Evolutionary conservation across 257 asterid genomes (phyloP).

Genomic region (Nemophila menziesii): DNA sequence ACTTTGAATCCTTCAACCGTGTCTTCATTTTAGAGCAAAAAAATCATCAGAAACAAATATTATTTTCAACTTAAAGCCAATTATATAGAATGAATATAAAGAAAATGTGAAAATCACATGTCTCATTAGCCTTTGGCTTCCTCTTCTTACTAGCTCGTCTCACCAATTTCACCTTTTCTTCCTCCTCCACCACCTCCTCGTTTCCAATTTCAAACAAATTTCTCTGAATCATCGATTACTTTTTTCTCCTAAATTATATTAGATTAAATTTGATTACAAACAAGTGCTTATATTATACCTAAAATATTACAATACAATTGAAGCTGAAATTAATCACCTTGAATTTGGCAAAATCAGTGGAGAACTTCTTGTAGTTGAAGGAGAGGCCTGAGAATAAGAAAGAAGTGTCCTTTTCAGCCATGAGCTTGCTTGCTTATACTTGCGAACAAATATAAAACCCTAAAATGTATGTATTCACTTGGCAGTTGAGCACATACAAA

Average conservation of each 20-base stretch:
- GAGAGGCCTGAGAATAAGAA: conserved; percentile 62
- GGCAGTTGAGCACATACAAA: neutral
- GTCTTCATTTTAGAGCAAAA: conserved; percentile 21
- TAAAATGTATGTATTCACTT: neutral
- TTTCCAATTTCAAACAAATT: conserved; percentile 23
- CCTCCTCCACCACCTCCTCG: conserved; percentile 18
- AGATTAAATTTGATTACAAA: neutral
- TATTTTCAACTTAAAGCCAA: neutral
- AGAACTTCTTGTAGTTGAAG: conserved; percentile 59
- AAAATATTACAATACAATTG: no score
- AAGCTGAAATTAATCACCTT: conserved; percentile 28
- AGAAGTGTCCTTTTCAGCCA: conserved; percentile 48
- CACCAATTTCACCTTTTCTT: neutral
- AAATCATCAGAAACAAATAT: neutral
- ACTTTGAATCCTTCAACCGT: conserved; percentile 56
- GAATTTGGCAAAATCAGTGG: conserved; percentile 50
- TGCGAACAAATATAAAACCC: neutral
- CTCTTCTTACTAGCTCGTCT: conserved; percentile 43
- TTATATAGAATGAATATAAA: neutral
- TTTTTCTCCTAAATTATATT: conserved; percentile 32
- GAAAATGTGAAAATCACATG: conserved; percentile 23
- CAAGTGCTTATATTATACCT: conserved; percentile 6
- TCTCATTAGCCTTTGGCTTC: conserved; percentile 42
- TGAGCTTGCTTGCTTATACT: neutral
- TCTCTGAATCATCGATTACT: conserved; percentile 18